Evolutionary conservation across 2,329 filamentous ascomycete species (phyloP).

Genomic region (Zymoseptoria passerinii): DNA sequence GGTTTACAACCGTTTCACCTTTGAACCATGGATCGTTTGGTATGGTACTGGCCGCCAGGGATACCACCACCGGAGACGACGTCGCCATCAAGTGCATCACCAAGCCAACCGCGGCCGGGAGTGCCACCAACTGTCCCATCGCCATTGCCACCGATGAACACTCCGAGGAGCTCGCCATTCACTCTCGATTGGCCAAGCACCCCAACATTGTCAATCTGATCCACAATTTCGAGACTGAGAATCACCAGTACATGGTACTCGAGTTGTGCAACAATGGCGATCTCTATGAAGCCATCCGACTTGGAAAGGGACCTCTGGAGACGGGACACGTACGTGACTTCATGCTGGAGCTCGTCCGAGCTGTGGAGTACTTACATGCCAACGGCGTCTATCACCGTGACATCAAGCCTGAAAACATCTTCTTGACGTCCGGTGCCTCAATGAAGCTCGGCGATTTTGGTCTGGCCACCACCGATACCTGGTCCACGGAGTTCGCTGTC

Average conservation of each 20-base stretch:
- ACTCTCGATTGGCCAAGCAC: slow-evolving; percentile 69
- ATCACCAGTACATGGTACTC: slow-evolving; percentile 84
- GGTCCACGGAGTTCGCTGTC: slow-evolving; percentile 87
- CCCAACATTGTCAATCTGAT: slow-evolving; percentile 90
- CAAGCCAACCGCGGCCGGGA: slow-evolving; percentile 57
- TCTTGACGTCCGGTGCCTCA: slow-evolving; percentile 72
- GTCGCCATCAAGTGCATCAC: slow-evolving; percentile 96
- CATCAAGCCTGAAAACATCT: slow-evolving; percentile 99
- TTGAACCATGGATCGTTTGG: slow-evolving; percentile 98
- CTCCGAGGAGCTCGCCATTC: slow-evolving; percentile 72
- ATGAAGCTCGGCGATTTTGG: slow-evolving; percentile 98
- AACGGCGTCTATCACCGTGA: slow-evolving; percentile 93
- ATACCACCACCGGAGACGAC: slow-evolving; percentile 64
- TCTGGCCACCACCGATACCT: slow-evolving; percentile 77
- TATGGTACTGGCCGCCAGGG: slow-evolving; percentile 91
- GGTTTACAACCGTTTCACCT: slow-evolving; percentile 83
- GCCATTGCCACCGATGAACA: slow-evolving; percentile 71
- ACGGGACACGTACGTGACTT: slow-evolving; percentile 95
- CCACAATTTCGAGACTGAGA: slow-evolving; percentile 82
- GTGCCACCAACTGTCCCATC: slow-evolving; percentile 44
- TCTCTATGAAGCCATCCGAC: slow-evolving; percentile 92
- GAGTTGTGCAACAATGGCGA: slow-evolving; percentile 95
- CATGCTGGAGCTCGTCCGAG: slow-evolving; percentile 88
- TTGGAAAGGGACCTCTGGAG: slow-evolving; percentile 77
- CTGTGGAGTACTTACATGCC: slow-evolving; percentile 81